phyloP scores from a whole-genome alignment of 2,329 filamentous ascomycete genomes.

The Trichothecium sympodiale region DNA sequence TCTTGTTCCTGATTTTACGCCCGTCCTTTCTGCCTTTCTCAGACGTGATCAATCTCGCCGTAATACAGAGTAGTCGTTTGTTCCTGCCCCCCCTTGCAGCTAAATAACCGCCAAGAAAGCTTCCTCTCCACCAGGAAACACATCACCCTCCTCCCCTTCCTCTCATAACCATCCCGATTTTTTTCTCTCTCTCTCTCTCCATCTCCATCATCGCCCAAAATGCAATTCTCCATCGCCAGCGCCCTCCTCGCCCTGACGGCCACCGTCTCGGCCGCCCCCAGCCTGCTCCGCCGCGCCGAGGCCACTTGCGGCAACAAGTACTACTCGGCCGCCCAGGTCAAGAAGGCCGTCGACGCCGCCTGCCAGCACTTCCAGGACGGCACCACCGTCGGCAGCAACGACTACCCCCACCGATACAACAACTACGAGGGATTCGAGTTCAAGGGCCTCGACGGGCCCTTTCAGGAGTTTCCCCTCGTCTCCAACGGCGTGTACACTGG shows the following conservation, averaged over 20 bases:
- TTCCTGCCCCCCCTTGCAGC: too few relatives aligned
- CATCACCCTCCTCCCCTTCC: too few relatives aligned
- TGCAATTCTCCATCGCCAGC: slow-evolving; percentile 14
- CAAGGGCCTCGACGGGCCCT: slow-evolving; percentile 17
- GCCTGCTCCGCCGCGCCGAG: slow-evolving; percentile 12
- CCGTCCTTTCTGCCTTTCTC: too few relatives aligned
- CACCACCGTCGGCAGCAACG: slow-evolving; percentile 14
- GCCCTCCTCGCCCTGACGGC: slow-evolving; percentile 15
- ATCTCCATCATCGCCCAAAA: slow-evolving; percentile 2
- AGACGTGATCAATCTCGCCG: too few relatives aligned
- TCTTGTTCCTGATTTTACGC: too few relatives aligned
- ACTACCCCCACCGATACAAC: slow-evolving; percentile 26
- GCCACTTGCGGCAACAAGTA: slow-evolving; percentile 17
- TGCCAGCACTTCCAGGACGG: slow-evolving; percentile 8
- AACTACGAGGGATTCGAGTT: slow-evolving; percentile 27
- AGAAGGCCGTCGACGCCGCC: slow-evolving; percentile 13
- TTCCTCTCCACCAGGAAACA: too few relatives aligned
- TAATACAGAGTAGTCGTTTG: too few relatives aligned
- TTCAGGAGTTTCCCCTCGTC: slow-evolving; percentile 27
- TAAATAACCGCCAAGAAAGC: too few relatives aligned
- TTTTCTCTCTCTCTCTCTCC: too few relatives aligned
- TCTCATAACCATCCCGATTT: too few relatives aligned
- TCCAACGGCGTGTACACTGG: slow-evolving; percentile 21
- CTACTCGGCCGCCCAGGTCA: slow-evolving; percentile 16
- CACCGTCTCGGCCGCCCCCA: slow-evolving; percentile 15